Evolutionary conservation across 345 rosid species (phyloP).

Genomic region (Syzygium jambos): DNA sequence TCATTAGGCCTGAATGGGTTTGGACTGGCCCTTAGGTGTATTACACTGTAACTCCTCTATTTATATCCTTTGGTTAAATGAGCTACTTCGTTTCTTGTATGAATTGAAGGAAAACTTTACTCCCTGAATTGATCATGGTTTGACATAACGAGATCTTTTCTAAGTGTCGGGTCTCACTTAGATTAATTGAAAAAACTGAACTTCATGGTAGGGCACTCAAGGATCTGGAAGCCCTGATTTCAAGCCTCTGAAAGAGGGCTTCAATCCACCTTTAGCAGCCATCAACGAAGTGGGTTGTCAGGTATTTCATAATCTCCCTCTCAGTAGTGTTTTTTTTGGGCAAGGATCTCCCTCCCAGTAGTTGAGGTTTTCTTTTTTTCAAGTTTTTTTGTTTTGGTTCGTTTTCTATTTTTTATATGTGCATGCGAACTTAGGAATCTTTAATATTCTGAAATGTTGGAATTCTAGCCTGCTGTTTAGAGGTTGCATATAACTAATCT

Average conservation of each 20-base stretch:
- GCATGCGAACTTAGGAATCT: not conserved
- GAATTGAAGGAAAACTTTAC: not conserved
- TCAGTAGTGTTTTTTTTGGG: not conserved
- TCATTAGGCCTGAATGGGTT: not conserved
- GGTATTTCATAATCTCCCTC: not conserved
- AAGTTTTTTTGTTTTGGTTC: not conserved
- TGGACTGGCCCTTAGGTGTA: not conserved
- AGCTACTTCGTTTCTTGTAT: not conserved
- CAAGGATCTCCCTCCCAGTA: not conserved
- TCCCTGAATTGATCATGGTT: not conserved
- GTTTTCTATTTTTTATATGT: not conserved
- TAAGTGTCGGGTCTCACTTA: not conserved
- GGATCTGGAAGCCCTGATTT: not conserved
- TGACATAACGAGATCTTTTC: not conserved
- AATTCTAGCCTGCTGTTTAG: not conserved
- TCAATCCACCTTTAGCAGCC: constrained; percentile 2
- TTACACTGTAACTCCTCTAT: not conserved
- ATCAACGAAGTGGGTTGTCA: constrained; percentile 8
- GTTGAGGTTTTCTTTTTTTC: not conserved
- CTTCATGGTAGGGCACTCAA: not conserved
- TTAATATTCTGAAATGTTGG: not conserved
- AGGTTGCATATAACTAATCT: not conserved
- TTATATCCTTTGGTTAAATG: not conserved
- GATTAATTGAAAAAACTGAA: not conserved
- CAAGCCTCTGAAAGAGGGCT: not conserved